Percentiles rank a stretch among this genome's conserved stretches.
These are phyloP conservation scores for Buxus sempervirens DNA, from an alignment of 164 flowering plant species.

Conservation along the genomic window DNA sequence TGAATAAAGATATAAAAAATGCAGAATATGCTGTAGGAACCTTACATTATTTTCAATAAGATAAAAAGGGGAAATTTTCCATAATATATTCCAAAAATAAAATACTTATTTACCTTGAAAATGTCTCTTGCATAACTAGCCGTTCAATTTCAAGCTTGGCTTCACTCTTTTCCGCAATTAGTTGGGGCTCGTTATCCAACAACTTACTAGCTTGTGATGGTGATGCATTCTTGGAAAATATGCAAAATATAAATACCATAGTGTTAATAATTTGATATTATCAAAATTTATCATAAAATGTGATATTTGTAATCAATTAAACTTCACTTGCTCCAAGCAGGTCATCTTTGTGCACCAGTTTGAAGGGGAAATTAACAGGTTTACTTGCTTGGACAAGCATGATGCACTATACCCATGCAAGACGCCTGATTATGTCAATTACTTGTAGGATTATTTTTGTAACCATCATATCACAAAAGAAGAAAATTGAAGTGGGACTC, in stretches of 20 bases:
- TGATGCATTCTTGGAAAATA: slow-evolving; percentile 9
- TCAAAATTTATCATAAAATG: neutral
- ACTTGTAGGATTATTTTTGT: too few species aligned
- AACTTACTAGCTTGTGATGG: slow-evolving; percentile 2
- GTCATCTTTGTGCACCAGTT: too few species aligned
- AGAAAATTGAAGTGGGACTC: too few species aligned
- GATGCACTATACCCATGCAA: too few species aligned
- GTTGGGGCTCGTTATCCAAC: neutral
- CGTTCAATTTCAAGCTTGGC: slow-evolving; percentile 23
- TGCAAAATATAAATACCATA: neutral
- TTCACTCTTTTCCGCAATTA: slow-evolving; percentile 11
- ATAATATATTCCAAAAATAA: neutral
- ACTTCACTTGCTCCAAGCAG: too few species aligned
- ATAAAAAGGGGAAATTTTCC: neutral
- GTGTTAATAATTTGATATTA: neutral
- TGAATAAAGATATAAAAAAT: neutral
- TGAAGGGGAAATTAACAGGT: too few species aligned
- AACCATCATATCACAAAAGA: too few species aligned
- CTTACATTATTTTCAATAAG: neutral
- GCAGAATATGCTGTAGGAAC: too few species aligned
- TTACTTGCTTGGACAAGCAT: too few species aligned
- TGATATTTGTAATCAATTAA: too few species aligned
- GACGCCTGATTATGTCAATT: too few species aligned
- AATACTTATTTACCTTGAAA: slow-evolving; percentile 25
- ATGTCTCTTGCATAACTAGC: slow-evolving; percentile 22